A percentile compares a stretch with the other conserved stretches of the same genome.
Evolutionary conservation across 1,139 yeast species (phyloP).

Genomic region (Blastobotrys elegans): DNA sequence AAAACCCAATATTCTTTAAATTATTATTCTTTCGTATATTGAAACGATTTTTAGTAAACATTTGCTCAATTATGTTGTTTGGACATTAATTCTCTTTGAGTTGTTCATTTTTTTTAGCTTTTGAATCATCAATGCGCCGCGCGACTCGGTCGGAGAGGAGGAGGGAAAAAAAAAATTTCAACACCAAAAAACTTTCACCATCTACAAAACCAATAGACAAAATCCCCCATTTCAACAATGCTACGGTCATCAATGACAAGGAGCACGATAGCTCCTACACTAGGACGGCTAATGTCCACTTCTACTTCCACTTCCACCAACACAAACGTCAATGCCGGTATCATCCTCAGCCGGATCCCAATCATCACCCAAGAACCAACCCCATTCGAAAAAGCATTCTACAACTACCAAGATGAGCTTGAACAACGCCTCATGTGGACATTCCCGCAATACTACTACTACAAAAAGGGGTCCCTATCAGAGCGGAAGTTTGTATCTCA

Average conservation of each 20-base stretch:
- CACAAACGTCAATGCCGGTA: constrained; percentile 31
- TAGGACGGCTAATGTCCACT: not conserved
- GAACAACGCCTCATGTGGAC: constrained; percentile 96
- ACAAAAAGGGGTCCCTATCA: constrained; percentile 82
- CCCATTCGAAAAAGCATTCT: constrained; percentile 69
- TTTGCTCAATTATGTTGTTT: too few species aligned
- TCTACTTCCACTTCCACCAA: not conserved
- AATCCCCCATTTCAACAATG: not conserved
- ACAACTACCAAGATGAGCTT: constrained; percentile 77
- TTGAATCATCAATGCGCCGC: too few species aligned
- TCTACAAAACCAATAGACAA: not conserved
- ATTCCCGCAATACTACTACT: constrained; percentile 90
- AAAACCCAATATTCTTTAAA: too few species aligned
- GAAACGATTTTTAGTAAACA: too few species aligned
- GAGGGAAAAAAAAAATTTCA: not conserved
- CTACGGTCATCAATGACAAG: not conserved
- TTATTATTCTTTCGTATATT: too few species aligned
- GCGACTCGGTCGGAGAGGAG: too few species aligned
- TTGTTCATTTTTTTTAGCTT: too few species aligned
- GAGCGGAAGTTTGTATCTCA: constrained; percentile 75
- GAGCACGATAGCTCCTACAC: not conserved
- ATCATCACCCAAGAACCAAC: constrained; percentile 73
- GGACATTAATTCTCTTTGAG: too few species aligned
- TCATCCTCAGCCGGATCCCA: constrained; percentile 77
- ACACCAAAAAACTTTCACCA: not conserved